These are phyloP conservation scores for Pythium aphanidermatum DNA, from an alignment of 352 stramenopile genomes.

Conservation along the genomic window DNA sequence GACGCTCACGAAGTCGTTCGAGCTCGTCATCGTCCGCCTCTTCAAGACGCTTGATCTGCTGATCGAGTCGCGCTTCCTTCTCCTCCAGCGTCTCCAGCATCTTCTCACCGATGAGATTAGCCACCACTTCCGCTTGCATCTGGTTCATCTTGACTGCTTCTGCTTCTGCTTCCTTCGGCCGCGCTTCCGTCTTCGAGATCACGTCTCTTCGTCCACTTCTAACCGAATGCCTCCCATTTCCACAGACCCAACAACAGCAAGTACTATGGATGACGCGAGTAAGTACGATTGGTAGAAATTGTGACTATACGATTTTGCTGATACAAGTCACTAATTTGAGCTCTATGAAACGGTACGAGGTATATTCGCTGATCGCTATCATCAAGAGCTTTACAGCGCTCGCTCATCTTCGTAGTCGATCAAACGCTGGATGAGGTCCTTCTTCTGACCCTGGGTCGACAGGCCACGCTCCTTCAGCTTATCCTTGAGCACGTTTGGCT, in stretches of 20 bases:
- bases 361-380: too few species aligned
- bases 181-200: too few species aligned
- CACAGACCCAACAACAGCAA: too few species aligned
- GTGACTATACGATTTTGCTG: too few species aligned
- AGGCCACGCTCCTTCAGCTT: conserved; percentile 81
- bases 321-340: too few species aligned
- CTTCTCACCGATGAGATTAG: conserved; percentile 78
- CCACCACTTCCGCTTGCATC: conserved; percentile 69
- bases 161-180: too few species aligned
- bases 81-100: conserved; percentile 85
- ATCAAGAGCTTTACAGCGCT: conserved; percentile 72
- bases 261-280: too few species aligned
- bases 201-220: too few species aligned
- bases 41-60: conserved; percentile 80
- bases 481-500: conserved; percentile 85
- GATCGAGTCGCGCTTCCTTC: conserved; percentile 79
- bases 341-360: too few species aligned
- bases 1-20: conserved; percentile 79
- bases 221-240: too few species aligned
- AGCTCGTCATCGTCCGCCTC: conserved; percentile 86
- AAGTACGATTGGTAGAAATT: too few species aligned
- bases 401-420: conserved; percentile 86
- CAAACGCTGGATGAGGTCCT: conserved; percentile 83
- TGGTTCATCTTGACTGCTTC: conserved; percentile 35
- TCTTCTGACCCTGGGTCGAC: conserved; percentile 86